Evolutionary conservation across 2,329 filamentous ascomycete species (phyloP).

Genomic region (Diaporthe ampelina): DNA sequence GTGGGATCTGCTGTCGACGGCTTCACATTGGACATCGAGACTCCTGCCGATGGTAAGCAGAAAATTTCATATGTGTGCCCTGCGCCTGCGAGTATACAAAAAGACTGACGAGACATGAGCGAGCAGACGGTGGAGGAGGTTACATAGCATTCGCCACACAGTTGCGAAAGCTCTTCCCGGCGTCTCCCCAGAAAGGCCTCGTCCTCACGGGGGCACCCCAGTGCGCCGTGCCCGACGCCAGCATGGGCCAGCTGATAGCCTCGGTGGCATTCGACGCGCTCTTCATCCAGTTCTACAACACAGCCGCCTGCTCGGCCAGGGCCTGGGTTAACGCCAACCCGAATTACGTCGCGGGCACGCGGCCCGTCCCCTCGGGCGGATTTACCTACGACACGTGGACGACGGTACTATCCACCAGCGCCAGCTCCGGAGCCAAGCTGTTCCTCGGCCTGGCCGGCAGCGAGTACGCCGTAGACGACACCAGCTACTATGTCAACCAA

Average conservation of each 20-base stretch:
- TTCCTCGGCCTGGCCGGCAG: slow-evolving; percentile 60
- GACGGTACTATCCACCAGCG: slow-evolving; percentile 49
- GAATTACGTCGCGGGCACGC: slow-evolving; percentile 46
- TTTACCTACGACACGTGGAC: slow-evolving; percentile 63
- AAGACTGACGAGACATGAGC: not conserved
- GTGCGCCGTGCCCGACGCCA: slow-evolving; percentile 58
- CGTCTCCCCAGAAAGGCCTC: slow-evolving; percentile 43
- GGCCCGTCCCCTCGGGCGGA: slow-evolving; percentile 43
- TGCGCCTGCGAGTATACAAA: not conserved
- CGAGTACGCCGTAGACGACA: slow-evolving; percentile 44
- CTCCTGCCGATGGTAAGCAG: slow-evolving; percentile 39
- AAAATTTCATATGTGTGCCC: not conserved
- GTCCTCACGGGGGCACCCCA: slow-evolving; percentile 62
- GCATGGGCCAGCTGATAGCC: slow-evolving; percentile 46
- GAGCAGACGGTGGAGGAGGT: not conserved
- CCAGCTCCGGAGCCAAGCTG: slow-evolving; percentile 59
- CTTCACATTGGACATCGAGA: slow-evolving; percentile 60
- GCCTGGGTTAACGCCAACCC: slow-evolving; percentile 51
- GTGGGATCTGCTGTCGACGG: slow-evolving; percentile 53
- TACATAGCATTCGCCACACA: slow-evolving; percentile 31
- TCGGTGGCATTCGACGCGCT: slow-evolving; percentile 57
- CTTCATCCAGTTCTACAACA: slow-evolving; percentile 66
- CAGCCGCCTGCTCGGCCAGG: slow-evolving; percentile 52
- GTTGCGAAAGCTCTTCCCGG: slow-evolving; percentile 51
- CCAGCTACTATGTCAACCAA: slow-evolving; percentile 54